phyloP scores from a whole-genome alignment of 2,329 filamentous ascomycete species.

The Diaporthe helianthi region DNA sequence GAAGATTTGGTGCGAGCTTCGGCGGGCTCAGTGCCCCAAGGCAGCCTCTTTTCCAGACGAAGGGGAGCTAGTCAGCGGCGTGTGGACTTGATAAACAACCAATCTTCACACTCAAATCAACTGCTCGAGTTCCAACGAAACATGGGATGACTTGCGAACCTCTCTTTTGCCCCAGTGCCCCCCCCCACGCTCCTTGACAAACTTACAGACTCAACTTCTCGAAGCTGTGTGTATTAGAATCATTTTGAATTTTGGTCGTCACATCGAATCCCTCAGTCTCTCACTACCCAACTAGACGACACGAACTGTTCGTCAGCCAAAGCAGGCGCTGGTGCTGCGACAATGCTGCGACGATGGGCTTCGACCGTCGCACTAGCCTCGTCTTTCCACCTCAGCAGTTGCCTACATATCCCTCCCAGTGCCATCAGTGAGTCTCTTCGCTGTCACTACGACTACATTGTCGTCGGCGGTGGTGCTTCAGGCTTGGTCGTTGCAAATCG shows the following conservation, averaged over 20 bases:
- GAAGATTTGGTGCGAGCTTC: background rate
- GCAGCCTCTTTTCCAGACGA: background rate
- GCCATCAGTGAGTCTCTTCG: conserved; percentile 15
- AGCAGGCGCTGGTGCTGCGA: background rate
- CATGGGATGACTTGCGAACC: background rate
- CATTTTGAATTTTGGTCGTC: background rate
- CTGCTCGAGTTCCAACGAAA: background rate
- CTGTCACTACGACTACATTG: conserved; percentile 46
- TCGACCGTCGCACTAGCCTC: conserved; percentile 1
- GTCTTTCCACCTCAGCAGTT: background rate
- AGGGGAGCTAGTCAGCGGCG: background rate
- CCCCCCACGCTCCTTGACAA: background rate
- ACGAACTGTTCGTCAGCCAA: background rate
- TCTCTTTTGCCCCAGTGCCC: background rate
- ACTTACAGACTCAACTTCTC: background rate
- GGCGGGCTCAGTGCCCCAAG: background rate
- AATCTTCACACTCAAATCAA: background rate
- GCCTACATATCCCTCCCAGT: conserved; percentile 26
- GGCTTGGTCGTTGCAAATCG: conserved; percentile 53
- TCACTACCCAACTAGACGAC: background rate
- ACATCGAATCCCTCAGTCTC: background rate
- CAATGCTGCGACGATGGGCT: background rate
- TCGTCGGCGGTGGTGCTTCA: conserved; percentile 55
- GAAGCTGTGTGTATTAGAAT: background rate
- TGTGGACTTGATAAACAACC: background rate